phyloP scores from a whole-genome alignment of 108 stramenopile species.

The Nitzschia inconspicua region DNA sequence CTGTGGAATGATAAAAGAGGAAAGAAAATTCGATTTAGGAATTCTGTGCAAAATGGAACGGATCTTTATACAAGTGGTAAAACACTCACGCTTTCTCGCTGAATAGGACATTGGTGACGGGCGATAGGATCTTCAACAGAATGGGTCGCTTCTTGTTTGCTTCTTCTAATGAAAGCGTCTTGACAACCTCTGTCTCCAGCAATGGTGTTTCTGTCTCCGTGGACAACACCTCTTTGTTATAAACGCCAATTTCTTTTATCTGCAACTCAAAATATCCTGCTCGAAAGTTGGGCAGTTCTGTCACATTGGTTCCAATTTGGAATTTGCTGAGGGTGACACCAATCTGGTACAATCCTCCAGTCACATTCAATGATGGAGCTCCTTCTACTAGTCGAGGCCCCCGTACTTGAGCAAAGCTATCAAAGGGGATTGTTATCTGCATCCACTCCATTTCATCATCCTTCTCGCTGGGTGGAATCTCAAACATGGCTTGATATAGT shows the following conservation, averaged over 20 bases:
- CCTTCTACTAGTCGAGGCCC: slow-evolving; percentile 64
- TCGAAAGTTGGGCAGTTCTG: slow-evolving; percentile 64
- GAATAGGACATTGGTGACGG: slow-evolving; percentile 59
- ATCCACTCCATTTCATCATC: slow-evolving; percentile 31
- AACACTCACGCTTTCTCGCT: slow-evolving; percentile 48
- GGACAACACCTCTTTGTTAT: slow-evolving; percentile 2
- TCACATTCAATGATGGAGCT: slow-evolving; percentile 52
- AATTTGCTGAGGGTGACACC: slow-evolving; percentile 77
- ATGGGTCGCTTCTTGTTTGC: slow-evolving; percentile 50
- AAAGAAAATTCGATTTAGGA: slow-evolving; percentile 5
- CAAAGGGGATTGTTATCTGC: slow-evolving; percentile 54
- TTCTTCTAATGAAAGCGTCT: slow-evolving; percentile 56
- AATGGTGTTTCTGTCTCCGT: not conserved
- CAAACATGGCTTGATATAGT: slow-evolving; percentile 68
- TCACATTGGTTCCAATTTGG: slow-evolving; percentile 50
- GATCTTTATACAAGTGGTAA: not conserved
- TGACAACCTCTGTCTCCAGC: not conserved
- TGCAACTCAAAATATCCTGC: slow-evolving; percentile 76
- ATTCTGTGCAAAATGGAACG: not conserved
- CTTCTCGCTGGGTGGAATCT: slow-evolving; percentile 37
- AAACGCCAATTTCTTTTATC: slow-evolving; percentile 64
- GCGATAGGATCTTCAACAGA: slow-evolving; percentile 52
- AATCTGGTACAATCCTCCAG: slow-evolving; percentile 69
- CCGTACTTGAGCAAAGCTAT: slow-evolving; percentile 57
- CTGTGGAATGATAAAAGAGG: slow-evolving; percentile 15